These are phyloP conservation scores for Carpinus fangiana DNA, from an alignment of 306 rosid genomes.

Conservation along the genomic window DNA sequence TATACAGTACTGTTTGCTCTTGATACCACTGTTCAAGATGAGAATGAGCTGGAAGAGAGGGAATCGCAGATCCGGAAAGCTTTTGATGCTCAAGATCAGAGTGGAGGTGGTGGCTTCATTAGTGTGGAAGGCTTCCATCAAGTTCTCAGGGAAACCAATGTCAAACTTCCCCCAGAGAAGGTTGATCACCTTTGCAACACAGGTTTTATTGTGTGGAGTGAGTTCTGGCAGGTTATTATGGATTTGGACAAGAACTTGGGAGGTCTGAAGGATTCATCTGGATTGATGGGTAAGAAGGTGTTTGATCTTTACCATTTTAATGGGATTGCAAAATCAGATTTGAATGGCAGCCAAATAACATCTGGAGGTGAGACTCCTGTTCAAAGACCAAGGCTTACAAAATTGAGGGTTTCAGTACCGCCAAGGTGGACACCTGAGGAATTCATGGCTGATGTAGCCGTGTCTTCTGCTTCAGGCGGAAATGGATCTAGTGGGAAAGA, in stretches of 20 bases:
- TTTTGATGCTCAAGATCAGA: slow-evolving; percentile 91
- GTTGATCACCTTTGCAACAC: slow-evolving; percentile 73
- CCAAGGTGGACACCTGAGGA: slow-evolving; percentile 99
- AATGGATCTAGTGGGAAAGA: slow-evolving; percentile 58
- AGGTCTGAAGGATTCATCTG: slow-evolving; percentile 93
- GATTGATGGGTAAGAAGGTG: slow-evolving; percentile 94
- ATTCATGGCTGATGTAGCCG: slow-evolving; percentile 77
- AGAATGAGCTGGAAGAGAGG: slow-evolving; percentile 93
- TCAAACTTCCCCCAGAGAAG: slow-evolving; percentile 68
- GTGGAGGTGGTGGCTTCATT: slow-evolving; percentile 97
- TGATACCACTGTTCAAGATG: slow-evolving; percentile 76
- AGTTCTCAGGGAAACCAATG: slow-evolving; percentile 68
- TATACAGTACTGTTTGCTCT: slow-evolving; percentile 90
- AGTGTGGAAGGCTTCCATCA: slow-evolving; percentile 89
- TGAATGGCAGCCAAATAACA: slow-evolving; percentile 66
- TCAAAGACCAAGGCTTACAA: slow-evolving; percentile 89
- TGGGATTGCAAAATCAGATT: slow-evolving; percentile 95
- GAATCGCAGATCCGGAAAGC: slow-evolving; percentile 89
- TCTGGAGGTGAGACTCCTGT: slow-evolving; percentile 72
- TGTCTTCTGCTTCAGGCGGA: slow-evolving; percentile 54
- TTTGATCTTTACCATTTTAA: slow-evolving; percentile 91
- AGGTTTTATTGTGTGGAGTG: slow-evolving; percentile 95
- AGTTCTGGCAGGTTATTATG: slow-evolving; percentile 94
- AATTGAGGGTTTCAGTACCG: slow-evolving; percentile 88
- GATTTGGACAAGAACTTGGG: slow-evolving; percentile 84